Base-by-base conservation (phyloP, 2,329 filamentous ascomycete genomes). In the Davidsoniella virescens region DNA sequence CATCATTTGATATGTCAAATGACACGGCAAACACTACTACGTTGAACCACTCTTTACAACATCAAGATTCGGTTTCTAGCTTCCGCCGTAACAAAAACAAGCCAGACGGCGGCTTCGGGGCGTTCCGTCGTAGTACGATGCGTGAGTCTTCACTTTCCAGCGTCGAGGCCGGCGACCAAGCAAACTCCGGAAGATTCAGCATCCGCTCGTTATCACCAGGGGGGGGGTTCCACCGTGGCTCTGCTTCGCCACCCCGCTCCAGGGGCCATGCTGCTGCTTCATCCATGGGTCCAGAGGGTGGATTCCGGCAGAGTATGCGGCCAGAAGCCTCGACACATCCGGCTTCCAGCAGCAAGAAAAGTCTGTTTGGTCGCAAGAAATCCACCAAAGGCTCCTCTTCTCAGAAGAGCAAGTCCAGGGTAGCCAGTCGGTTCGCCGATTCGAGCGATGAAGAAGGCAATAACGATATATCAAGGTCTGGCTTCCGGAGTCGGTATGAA, bases 141-240 rank as follows among this genome's bases (percentile, higher is more conserved):
- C 55, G 47, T 23, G 42, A 45, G 9, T 36, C 39, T 16, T 84
- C 80, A 0, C 77, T 79, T 56, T 80, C 75, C 25, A 86, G 82
- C 58, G 80, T 42, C 6, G 46, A 52, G 36, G 20, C 33, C 8
- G 23, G 16, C 23, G 47, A 33, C 29, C 33, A 62, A 44, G 60
- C 63, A 8, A 63, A 66, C 12, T 68, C 76, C n/a, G 73, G 75
- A n/a, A 72, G 75, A 20, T 80, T 85, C 59, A 84, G 80, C 52
- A 67, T 87, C 33, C 75, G 84, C 26, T 83, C 83, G 0, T 57
- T 84, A 39, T 88, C 84, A 1, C 85, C 84, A 0, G 67, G 74
- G 1, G 67, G 74, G 1, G 72, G 73, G n/a, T 49, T 42, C 38
- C 46, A 23, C 12, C 46, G 14, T 75, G 76, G 8, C 62, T 70